Base-by-base conservation (phyloP, 306 rosid genomes). In the Acacia confusa region DNA sequence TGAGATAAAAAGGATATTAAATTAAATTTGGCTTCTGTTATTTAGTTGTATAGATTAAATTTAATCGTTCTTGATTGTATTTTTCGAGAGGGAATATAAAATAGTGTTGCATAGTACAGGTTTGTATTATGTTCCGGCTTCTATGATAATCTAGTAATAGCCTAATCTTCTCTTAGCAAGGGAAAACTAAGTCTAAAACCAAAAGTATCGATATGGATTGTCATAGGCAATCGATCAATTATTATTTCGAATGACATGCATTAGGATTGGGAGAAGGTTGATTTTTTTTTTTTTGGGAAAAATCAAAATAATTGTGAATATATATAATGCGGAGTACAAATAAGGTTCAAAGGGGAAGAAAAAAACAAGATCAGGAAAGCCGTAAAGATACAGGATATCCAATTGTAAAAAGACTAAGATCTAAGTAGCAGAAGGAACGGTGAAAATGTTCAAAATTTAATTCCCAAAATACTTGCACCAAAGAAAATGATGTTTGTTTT, bases 1-100 rank as follows among this genome's bases (percentile, higher is more conserved):
- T 79, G 48, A 71, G 80, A 36, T 36, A 36, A 61, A 71, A 53
- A 77, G 16, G 20, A 67, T 48, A 60, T 27, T 57, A 57, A 55
- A 61, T 36, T 55, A 55, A 57, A 57, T 57, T 57, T 57, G 25
- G 63, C 1, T 57, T 28, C 63, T 57, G 28, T 22, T 27, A 22
- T 57, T n/a, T 57, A 22, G 63, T 57, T 20, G 27, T 55, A n/a
- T 22, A 9, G 22, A 22, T 57, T n/a, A 2, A 57, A 55, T 20
- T 19, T 6, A 20, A 9, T 24, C 4, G 32, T 60, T 60, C 34
- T 60, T 60, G 32, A 25, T 60, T 60, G 66, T 60, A 25, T 60
- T 41, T 43, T 70, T 41, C 3, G 48, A n/a, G 53, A 40, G 32
- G 7, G n/a, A 47, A 70, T 24, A 11, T 22, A 9, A 24, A 57